Evolutionary conservation across 495 filamentous ascomycete species (phyloP).

Genomic region (Bathelium albidoporum): DNA sequence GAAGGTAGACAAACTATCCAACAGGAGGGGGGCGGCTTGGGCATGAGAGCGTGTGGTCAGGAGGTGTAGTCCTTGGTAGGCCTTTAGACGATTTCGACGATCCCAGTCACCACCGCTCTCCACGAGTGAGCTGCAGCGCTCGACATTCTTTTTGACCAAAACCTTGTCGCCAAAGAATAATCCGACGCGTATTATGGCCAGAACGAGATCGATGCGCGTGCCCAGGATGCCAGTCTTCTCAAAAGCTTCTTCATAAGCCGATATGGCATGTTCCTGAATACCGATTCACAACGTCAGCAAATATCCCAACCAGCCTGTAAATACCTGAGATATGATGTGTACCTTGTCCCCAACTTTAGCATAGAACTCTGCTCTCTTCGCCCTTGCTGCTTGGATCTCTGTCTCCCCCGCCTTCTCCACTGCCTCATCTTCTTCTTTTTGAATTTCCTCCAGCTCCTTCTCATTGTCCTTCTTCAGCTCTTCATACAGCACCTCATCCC

Average conservation of each 20-base stretch:
- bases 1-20: conserved; percentile 96
- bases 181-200: conserved; percentile 90
- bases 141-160: conserved; percentile 84
- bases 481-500: conserved; percentile 86
- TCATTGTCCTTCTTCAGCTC: conserved; percentile 78
- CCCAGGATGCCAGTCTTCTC: conserved; percentile 91
- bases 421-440: conserved; percentile 74
- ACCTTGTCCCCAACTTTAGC: conserved; percentile 94
- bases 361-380: conserved; percentile 93
- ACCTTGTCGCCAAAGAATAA: conserved; percentile 90
- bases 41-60: conserved; percentile 85
- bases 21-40: conserved; percentile 80
- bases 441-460: conserved; percentile 76
- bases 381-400: conserved; percentile 81
- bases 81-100: conserved; percentile 92
- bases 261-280: conserved; percentile 77
- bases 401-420: conserved; percentile 87
- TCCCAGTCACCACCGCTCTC: conserved; percentile 98
- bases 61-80: conserved; percentile 89
- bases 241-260: conserved; percentile 80
- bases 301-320: conserved; percentile 4
- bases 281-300: conserved; percentile 9
- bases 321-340: conserved; percentile 7
- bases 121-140: conserved; percentile 79
- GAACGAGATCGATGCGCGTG: conserved; percentile 90